phyloP scores from a whole-genome alignment of 352 stramenopile species.

The Globisporangium splendens region DNA sequence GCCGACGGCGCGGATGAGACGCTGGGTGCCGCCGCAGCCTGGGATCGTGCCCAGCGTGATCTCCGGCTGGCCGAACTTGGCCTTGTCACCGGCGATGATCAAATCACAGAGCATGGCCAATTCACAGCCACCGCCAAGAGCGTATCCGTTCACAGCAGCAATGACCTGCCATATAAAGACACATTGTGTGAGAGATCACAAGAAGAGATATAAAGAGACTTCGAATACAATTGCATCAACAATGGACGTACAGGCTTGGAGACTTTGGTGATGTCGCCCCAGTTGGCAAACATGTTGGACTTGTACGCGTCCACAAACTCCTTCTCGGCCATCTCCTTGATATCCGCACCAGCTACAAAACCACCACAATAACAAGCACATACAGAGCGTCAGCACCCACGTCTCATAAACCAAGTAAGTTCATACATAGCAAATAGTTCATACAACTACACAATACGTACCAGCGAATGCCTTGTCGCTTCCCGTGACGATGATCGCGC shows the following conservation, averaged over 20 bases:
- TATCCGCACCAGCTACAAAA: constrained; percentile 88
- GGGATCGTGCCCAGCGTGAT: constrained; percentile 98
- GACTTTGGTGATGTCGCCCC: constrained; percentile 93
- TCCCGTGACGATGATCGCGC: constrained; percentile 96
- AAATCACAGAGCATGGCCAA: constrained; percentile 99
- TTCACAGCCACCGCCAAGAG: constrained; percentile 96
- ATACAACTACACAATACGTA: constrained; percentile 11
- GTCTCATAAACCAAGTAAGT: not conserved
- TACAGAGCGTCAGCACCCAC: not conserved
- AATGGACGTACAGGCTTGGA: constrained; percentile 80
- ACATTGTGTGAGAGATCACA: not conserved
- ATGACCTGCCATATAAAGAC: constrained; percentile 55
- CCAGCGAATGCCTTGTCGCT: constrained; percentile 95
- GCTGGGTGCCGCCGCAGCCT: constrained; percentile 95
- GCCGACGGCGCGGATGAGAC: constrained; percentile 95
- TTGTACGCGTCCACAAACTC: constrained; percentile 93
- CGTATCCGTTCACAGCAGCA: constrained; percentile 98
- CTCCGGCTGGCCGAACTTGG: constrained; percentile 98
- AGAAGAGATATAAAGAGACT: not conserved
- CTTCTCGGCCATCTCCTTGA: constrained; percentile 95
- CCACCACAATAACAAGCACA: not conserved
- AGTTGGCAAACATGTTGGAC: constrained; percentile 97
- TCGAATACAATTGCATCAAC: constrained; percentile 15
- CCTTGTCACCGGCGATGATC: constrained; percentile 94
- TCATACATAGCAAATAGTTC: too few relatives aligned